Percentiles rank a stretch among this genome's conserved stretches.
These are phyloP conservation scores for Nyctanthes arbortristis DNA, from an alignment of 257 asterid genomes.

Conservation along the genomic window DNA sequence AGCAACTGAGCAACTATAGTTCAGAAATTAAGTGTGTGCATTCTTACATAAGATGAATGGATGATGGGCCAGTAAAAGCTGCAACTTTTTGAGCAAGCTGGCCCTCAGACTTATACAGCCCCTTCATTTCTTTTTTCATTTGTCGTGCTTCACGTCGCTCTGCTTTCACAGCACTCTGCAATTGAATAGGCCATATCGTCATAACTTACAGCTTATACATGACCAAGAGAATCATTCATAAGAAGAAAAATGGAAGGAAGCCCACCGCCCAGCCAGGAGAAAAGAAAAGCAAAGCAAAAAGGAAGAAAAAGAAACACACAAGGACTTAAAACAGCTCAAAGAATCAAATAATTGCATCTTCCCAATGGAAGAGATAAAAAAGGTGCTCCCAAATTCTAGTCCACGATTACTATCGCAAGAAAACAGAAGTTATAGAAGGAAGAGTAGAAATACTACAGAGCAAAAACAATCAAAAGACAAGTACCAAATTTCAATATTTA, in stretches of 20 bases:
- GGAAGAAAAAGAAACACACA: not conserved
- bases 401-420: not conserved
- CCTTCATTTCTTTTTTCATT: constrained; percentile 75
- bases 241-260: not conserved
- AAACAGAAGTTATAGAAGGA: not conserved
- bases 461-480: not conserved
- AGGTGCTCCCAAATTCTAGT: not conserved
- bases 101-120: constrained; percentile 67
- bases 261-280: not conserved
- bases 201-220: not conserved
- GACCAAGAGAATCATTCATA: not conserved
- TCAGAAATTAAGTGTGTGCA: constrained; percentile 3
- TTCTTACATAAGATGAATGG: constrained; percentile 81
- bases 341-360: constrained; percentile 3
- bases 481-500: constrained; percentile 1
- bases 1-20: not conserved
- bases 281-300: not conserved
- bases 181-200: constrained; percentile 16
- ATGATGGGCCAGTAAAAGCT: constrained; percentile 85
- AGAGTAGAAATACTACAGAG: not conserved
- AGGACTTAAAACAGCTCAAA: not conserved
- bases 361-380: not conserved
- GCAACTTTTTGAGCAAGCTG: constrained; percentile 91
- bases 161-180: constrained; percentile 83
- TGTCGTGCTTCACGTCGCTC: constrained; percentile 89